Percentiles rank a stretch among this genome's conserved stretches.
These are phyloP conservation scores for Lactifluus subvellereus DNA, from an alignment of 768 basidiomycete genomes.

Conservation along the genomic window DNA sequence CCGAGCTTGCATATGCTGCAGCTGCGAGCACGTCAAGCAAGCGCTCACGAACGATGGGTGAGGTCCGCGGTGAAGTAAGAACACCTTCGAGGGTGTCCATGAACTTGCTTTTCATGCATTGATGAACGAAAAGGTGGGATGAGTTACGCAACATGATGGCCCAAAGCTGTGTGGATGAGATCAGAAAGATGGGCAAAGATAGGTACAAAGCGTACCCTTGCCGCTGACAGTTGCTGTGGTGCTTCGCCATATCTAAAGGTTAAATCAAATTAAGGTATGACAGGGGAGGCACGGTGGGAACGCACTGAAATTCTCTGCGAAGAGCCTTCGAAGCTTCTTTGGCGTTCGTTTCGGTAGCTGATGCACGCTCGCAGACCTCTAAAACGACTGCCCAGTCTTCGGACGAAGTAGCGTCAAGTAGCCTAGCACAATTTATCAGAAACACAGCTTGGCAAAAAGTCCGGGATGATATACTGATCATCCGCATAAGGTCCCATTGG, in stretches of 20 bases:
- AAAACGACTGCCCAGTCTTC: constrained; percentile 80
- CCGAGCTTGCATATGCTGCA: constrained; percentile 63
- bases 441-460: background rate
- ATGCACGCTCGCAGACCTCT: constrained; percentile 82
- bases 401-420: constrained; percentile 68
- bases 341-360: constrained; percentile 60
- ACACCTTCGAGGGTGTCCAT: constrained; percentile 74
- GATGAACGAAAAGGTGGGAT: constrained; percentile 60
- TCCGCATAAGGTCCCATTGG: constrained; percentile 50
- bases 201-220: constrained; percentile 14
- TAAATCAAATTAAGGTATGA: background rate
- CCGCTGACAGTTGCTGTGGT: constrained; percentile 24
- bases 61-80: constrained; percentile 53
- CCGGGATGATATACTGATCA: constrained; percentile 49
- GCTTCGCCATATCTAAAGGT: constrained; percentile 21
- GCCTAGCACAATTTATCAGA: constrained; percentile 37
- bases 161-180: constrained; percentile 55
- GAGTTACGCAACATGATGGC: constrained; percentile 85
- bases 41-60: constrained; percentile 76
- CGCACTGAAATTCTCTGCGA: constrained; percentile 79
- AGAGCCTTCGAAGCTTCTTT: constrained; percentile 83
- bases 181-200: background rate
- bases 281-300: background rate
- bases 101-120: constrained; percentile 71
- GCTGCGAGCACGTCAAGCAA: constrained; percentile 78